Evolutionary conservation across 352 stramenopile species (phyloP).

Genomic region (Phytophthora pistaciae): DNA sequence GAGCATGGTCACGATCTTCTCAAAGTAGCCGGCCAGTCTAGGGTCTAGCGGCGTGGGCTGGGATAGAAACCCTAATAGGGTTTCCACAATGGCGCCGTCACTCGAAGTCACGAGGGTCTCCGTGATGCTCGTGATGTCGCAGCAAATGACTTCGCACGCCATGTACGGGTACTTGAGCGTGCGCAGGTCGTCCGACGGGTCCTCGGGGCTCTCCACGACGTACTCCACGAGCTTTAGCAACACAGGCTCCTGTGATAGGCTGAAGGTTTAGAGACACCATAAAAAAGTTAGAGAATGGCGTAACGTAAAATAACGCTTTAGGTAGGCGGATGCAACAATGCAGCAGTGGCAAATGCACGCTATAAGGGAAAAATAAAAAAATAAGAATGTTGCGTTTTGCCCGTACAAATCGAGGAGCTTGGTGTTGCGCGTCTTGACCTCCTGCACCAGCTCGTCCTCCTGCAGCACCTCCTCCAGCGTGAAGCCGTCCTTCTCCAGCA

Average conservation of each 20-base stretch:
- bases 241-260: slow-evolving; percentile 71
- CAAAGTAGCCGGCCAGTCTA: slow-evolving; percentile 97
- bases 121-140: slow-evolving; percentile 95
- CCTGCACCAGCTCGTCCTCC: slow-evolving; percentile 98
- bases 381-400: neutral
- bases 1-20: slow-evolving; percentile 94
- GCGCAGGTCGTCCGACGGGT: slow-evolving; percentile 65
- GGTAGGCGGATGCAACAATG: neutral
- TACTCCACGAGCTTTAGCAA: slow-evolving; percentile 86
- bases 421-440: slow-evolving; percentile 96
- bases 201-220: slow-evolving; percentile 62
- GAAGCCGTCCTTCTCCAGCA: slow-evolving; percentile 95
- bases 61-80: slow-evolving; percentile 94
- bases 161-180: slow-evolving; percentile 97
- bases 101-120: slow-evolving; percentile 84
- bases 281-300: neutral
- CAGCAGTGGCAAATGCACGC: neutral
- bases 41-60: slow-evolving; percentile 88
- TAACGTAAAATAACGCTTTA: slow-evolving; percentile 3
- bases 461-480: slow-evolving; percentile 95
- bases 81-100: slow-evolving; percentile 83
- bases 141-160: slow-evolving; percentile 98
- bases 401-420: slow-evolving; percentile 95
- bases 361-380: slow-evolving; percentile 7
- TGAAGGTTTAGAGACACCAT: slow-evolving; percentile 21